Evolutionary conservation across 805 yeast genomes (phyloP), one percentile per base, ranked within the genome.

Genomic region (Wickerhamomyces chaumierensis): DNA sequence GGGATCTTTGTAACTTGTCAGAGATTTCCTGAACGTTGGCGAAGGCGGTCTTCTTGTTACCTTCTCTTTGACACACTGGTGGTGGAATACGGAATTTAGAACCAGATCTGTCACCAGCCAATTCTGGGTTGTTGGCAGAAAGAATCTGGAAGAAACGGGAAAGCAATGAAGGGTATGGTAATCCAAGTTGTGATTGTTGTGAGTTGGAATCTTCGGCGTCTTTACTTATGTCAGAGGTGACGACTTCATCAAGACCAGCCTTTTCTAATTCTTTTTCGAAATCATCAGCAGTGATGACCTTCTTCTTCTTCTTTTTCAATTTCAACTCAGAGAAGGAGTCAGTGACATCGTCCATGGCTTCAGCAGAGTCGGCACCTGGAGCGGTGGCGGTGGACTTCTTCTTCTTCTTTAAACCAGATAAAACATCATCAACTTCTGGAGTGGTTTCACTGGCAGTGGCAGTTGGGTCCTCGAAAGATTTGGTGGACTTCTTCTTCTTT

Each of bases 1-100:
- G 92, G 39, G 87, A 83, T 69, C 99, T 80, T 65, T 92, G 96
- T 69, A 92, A 73, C 41, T 87, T 92, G 51, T 84, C 84, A 46
- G 95, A 75, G 52, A 92, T 92, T 55, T 84, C 95, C 67, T 88
- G 95, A 49, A 92, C 88, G 63, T 92, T 92, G 48, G 96, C 87
- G 60, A 92, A 92, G 56, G 88, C 76, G 14, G 98, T 87, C 75
- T 88, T 92, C 68, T 92, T 92, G 58, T 78, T 77, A 63, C 98
- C 97, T 68, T 92, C 99, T 69, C 98, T 87, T 62, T 81, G 81
- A 62, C 94, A 92, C 48, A 81, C 72, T 45, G 99, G 99, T 33
- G 97, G 97, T 37, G 98, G 98, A 55, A 92, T 87, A 72, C 90
- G 82, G 66, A 88, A 81, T 65, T 90, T 88, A 39, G 86, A 77